These are phyloP conservation scores for Phyllachora maydis DNA, from an alignment of 2,329 filamentous ascomycete genomes.

Conservation along the genomic window DNA sequence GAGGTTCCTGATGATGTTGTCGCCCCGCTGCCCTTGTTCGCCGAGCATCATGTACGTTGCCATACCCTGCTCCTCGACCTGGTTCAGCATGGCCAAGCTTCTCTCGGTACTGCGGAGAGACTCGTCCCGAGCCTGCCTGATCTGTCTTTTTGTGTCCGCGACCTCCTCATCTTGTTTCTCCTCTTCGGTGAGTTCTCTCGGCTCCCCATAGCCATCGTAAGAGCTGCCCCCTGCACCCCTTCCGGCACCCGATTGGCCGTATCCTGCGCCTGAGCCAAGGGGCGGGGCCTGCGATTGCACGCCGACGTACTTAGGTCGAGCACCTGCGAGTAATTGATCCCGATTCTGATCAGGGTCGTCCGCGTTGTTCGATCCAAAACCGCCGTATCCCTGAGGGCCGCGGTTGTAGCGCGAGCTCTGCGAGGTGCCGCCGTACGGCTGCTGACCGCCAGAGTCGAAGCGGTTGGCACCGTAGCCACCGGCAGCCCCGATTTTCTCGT, in stretches of 20 bases:
- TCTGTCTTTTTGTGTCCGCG: slow-evolving; percentile 51
- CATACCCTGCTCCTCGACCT: slow-evolving; percentile 50
- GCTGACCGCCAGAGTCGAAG: no score
- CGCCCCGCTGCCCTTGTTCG: slow-evolving; percentile 59
- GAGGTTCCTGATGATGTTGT: slow-evolving; percentile 67
- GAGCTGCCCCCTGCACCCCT: slow-evolving; percentile 2
- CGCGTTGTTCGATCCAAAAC: no score
- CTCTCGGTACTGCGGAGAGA: slow-evolving; percentile 47
- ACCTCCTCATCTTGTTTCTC: slow-evolving; percentile 56
- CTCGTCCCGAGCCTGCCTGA: slow-evolving; percentile 55
- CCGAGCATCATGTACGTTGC: slow-evolving; percentile 55
- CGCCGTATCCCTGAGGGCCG: slow-evolving; percentile 30
- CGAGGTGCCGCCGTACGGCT: no score
- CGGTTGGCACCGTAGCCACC: slow-evolving; percentile 30
- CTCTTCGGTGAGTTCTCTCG: slow-evolving; percentile 57
- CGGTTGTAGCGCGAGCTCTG: no score
- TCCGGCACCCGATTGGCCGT: slow-evolving; percentile 1
- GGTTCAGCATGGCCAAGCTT: slow-evolving; percentile 43
- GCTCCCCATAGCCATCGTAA: slow-evolving; percentile 39
- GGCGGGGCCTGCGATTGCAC: slow-evolving; percentile 7
- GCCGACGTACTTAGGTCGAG: no score
- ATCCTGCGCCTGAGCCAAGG: slow-evolving; percentile 6
- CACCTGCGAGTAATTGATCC: slow-evolving; percentile 40
- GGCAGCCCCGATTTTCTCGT: slow-evolving; percentile 27
- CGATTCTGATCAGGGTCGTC: slow-evolving; percentile 32